A percentile compares a stretch with the other conserved stretches of the same genome.
phyloP scores from a whole-genome alignment of 495 filamentous ascomycete genomes.

The Podospora bellae-mahoneyi region DNA sequence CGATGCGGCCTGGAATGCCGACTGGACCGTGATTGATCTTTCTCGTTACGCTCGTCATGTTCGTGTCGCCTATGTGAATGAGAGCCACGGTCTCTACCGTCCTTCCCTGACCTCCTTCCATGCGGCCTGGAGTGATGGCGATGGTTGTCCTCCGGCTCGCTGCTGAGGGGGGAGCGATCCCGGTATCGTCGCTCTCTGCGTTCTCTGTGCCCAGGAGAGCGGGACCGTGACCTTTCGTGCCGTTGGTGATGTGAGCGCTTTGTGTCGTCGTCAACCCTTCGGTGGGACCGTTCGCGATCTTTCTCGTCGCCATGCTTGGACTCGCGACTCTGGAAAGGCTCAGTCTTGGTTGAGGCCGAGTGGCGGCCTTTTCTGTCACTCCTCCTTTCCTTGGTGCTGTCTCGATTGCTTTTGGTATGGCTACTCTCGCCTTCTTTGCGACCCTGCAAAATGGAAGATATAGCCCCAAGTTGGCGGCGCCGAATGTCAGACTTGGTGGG shows the following conservation, averaged over 20 bases:
- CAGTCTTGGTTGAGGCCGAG: neutral
- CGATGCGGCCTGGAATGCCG: neutral
- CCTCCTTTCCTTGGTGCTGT: slow-evolving; percentile 5
- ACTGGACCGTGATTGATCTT: neutral
- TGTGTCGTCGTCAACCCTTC: slow-evolving; percentile 14
- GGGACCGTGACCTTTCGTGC: slow-evolving; percentile 26
- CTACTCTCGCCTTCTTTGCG: slow-evolving; percentile 29
- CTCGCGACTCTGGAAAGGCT: slow-evolving; percentile 3
- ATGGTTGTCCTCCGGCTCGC: slow-evolving; percentile 5
- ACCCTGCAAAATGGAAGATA: slow-evolving; percentile 49
- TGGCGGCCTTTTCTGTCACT: neutral
- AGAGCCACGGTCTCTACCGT: neutral
- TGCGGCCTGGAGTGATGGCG: slow-evolving; percentile 11
- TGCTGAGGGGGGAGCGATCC: slow-evolving; percentile 27
- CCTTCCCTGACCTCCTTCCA: slow-evolving; percentile 19
- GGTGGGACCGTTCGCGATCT: slow-evolving; percentile 12
- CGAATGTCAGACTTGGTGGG: slow-evolving; percentile 43
- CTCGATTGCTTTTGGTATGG: neutral
- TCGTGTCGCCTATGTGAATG: neutral
- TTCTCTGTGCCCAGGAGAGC: slow-evolving; percentile 23
- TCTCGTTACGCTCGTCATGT: slow-evolving; percentile 3
- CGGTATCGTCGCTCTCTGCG: slow-evolving; percentile 21
- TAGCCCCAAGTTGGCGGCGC: slow-evolving; percentile 51
- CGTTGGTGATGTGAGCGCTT: slow-evolving; percentile 9
- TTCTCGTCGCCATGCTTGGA: neutral